These are phyloP conservation scores for Fraxinus baroniana DNA, from an alignment of 305 asterid genomes.

Conservation along the genomic window DNA sequence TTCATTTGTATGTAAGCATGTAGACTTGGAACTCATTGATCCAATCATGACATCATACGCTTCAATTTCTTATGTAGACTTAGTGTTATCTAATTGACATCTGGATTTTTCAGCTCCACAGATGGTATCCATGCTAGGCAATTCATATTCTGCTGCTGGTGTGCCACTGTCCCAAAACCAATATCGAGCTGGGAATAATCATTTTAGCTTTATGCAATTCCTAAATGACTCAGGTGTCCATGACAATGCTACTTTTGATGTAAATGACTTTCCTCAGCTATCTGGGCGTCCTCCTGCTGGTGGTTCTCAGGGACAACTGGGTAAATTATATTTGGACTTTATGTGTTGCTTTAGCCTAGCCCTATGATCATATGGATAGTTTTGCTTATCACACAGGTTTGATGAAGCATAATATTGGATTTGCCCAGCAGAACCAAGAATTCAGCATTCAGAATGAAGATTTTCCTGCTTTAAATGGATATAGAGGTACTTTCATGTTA, in stretches of 20 bases:
- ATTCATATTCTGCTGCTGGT: slow-evolving; percentile 64
- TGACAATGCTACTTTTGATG: slow-evolving; percentile 63
- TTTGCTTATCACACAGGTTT: slow-evolving; percentile 47
- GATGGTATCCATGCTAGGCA: slow-evolving; percentile 75
- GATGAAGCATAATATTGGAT: slow-evolving; percentile 68
- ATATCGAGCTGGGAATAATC: slow-evolving; percentile 19
- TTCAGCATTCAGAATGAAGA: slow-evolving; percentile 88
- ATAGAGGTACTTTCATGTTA: slow-evolving; percentile 57
- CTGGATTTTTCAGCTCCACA: slow-evolving; percentile 71
- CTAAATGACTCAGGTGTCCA: slow-evolving; percentile 61
- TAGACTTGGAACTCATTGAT: not conserved
- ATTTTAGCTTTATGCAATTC: slow-evolving; percentile 60
- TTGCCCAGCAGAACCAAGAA: slow-evolving; percentile 79
- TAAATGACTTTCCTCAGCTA: slow-evolving; percentile 82
- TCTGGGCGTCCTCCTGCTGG: slow-evolving; percentile 73
- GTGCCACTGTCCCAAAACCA: slow-evolving; percentile 28
- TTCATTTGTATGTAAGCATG: not conserved
- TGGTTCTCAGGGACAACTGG: slow-evolving; percentile 71
- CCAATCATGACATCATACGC: slow-evolving; percentile 1
- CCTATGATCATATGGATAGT: slow-evolving; percentile 5
- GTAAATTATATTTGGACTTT: slow-evolving; percentile 30
- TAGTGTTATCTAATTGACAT: slow-evolving; percentile 29
- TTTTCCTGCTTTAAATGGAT: slow-evolving; percentile 87
- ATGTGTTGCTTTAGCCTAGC: not conserved
- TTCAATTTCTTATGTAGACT: slow-evolving; percentile 9